Evolutionary conservation across 495 filamentous ascomycete species (phyloP).

Genomic region (Pyrenopolyporus hunteri): DNA sequence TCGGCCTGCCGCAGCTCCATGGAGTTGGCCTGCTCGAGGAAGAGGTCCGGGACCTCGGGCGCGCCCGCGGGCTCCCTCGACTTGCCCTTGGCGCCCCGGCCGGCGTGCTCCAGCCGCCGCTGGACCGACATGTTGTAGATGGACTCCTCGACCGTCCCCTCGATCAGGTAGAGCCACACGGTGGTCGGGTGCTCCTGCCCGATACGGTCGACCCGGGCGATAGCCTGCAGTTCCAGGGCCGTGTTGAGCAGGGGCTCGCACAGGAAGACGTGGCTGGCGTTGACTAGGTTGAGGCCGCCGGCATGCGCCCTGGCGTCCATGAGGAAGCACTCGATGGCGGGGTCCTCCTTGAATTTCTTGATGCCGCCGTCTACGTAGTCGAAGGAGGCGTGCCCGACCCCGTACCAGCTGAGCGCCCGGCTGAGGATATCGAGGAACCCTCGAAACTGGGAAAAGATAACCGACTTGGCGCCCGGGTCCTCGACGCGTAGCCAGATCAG

Average conservation of each 20-base stretch:
- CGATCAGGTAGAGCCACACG: slow-evolving; percentile 92
- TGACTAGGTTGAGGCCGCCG: slow-evolving; percentile 86
- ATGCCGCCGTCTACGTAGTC: slow-evolving; percentile 68
- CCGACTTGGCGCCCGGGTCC: slow-evolving; percentile 86
- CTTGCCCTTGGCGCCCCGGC: slow-evolving; percentile 47
- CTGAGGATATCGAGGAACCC: slow-evolving; percentile 79
- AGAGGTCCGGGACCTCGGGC: slow-evolving; percentile 55
- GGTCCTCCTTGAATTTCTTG: slow-evolving; percentile 74
- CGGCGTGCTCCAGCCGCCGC: slow-evolving; percentile 77
- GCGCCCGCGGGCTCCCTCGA: slow-evolving; percentile 37
- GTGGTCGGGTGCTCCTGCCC: slow-evolving; percentile 87
- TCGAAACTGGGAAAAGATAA: slow-evolving; percentile 87
- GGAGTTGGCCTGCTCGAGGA: slow-evolving; percentile 81
- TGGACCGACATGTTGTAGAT: slow-evolving; percentile 86
- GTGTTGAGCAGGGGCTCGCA: slow-evolving; percentile 94
- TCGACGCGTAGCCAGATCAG: slow-evolving; percentile 81
- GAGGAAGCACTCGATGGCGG: slow-evolving; percentile 80
- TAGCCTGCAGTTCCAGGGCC: slow-evolving; percentile 90
- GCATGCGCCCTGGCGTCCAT: slow-evolving; percentile 88
- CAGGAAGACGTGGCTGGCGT: slow-evolving; percentile 91
- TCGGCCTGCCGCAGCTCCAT: slow-evolving; percentile 75
- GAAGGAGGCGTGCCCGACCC: slow-evolving; percentile 74
- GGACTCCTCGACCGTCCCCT: slow-evolving; percentile 85
- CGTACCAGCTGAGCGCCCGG: slow-evolving; percentile 67
- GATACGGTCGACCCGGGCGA: slow-evolving; percentile 92